Conservation (phyloP, 805 yeast species). For the Candida nonsorbophila region DNA sequence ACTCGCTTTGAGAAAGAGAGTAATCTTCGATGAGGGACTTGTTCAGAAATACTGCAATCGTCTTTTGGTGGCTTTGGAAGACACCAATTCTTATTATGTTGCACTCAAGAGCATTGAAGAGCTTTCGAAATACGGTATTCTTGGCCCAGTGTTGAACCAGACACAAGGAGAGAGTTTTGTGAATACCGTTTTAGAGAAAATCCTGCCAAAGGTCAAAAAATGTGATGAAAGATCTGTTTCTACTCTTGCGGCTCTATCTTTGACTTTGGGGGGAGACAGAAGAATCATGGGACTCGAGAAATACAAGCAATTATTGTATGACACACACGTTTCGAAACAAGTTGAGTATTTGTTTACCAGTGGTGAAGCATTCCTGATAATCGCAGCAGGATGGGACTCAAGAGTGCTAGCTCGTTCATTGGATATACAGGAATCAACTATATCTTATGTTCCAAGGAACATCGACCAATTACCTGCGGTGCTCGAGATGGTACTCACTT, state of each 20-base stretch:
- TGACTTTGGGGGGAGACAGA: slow-evolving; percentile 16
- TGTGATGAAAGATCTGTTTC: slow-evolving; percentile 56
- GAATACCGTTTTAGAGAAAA: slow-evolving; percentile 11
- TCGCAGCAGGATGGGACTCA: slow-evolving; percentile 76
- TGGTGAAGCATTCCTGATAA: slow-evolving; percentile 77
- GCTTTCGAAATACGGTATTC: slow-evolving; percentile 39
- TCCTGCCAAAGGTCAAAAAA: slow-evolving; percentile 43
- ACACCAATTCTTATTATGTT: slow-evolving; percentile 14
- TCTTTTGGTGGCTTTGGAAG: slow-evolving; percentile 11
- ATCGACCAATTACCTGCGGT: slow-evolving; percentile 24
- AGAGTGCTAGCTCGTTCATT: slow-evolving; percentile 43
- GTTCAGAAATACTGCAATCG: slow-evolving; percentile 9
- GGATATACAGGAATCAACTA: slow-evolving; percentile 44
- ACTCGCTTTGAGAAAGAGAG: slow-evolving; percentile 27
- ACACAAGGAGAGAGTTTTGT: slow-evolving; percentile 4
- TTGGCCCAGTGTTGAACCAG: slow-evolving; percentile 28
- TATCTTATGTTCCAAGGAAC: slow-evolving; percentile 12
- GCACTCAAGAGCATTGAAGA: slow-evolving; percentile 40
- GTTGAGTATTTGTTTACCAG: slow-evolving; percentile 70
- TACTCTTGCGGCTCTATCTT: slow-evolving; percentile 51
- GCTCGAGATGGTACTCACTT: slow-evolving; percentile 44
- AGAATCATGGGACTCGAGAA: slow-evolving; percentile 12
- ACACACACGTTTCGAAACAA: slow-evolving; percentile 61
- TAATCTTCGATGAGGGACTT: slow-evolving; percentile 7
- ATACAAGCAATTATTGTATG: slow-evolving; percentile 45